Evolutionary conservation across 345 rosid genomes (phyloP).

Genomic region (Pugionium dolabratum): DNA sequence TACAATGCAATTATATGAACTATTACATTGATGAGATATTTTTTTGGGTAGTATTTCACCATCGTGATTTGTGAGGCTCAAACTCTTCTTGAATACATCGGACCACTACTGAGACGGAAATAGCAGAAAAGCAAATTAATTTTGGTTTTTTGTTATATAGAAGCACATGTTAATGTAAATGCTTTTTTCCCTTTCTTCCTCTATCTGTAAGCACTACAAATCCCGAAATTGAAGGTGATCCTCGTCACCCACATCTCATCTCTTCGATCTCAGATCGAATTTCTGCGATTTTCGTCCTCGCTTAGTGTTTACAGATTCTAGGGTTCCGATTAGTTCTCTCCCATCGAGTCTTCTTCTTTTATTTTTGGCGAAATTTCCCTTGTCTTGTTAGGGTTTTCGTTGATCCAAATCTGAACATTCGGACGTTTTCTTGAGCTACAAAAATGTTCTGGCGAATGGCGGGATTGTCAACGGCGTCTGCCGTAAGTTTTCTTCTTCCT

Average conservation of each 20-base stretch:
- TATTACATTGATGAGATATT: no score
- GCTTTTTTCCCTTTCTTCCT: background rate
- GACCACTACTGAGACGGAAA: slow-evolving; percentile 31
- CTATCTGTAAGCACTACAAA: slow-evolving; percentile 39
- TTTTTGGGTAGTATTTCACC: no score
- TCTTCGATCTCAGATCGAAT: slow-evolving; percentile 39
- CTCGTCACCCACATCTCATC: slow-evolving; percentile 30
- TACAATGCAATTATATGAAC: no score
- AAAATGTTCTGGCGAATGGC: slow-evolving; percentile 98
- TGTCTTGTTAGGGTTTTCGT: slow-evolving; percentile 43
- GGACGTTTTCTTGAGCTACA: slow-evolving; percentile 24
- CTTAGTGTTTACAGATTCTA: slow-evolving; percentile 13
- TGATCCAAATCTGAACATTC: slow-evolving; percentile 51
- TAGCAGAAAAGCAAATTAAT: background rate
- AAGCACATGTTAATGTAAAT: background rate
- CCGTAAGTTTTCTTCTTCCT: slow-evolving; percentile 55
- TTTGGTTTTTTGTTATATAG: background rate
- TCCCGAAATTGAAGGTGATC: slow-evolving; percentile 42
- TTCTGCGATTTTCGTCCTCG: background rate
- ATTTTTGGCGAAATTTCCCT: slow-evolving; percentile 3
- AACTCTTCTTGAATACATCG: background rate
- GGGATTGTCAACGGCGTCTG: slow-evolving; percentile 88
- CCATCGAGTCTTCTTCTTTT: slow-evolving; percentile 17
- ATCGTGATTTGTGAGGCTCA: no score
- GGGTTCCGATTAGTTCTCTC: slow-evolving; percentile 17